phyloP scores from a whole-genome alignment of 2,329 filamentous ascomycete species.

The Botryotinia convoluta region DNA sequence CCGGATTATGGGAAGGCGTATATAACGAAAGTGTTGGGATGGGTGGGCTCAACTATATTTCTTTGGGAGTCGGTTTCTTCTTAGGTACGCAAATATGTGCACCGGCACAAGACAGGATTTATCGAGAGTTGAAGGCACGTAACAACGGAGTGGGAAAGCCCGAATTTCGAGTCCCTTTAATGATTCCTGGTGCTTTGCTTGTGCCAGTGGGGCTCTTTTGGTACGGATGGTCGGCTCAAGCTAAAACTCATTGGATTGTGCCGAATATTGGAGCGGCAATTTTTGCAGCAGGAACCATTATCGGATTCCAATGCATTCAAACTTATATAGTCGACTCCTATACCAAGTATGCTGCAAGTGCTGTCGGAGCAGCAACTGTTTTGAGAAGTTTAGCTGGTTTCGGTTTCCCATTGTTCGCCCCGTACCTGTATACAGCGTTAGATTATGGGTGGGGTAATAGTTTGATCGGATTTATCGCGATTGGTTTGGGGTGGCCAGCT shows the following conservation, averaged over 20 bases:
- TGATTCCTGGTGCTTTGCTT: constrained; percentile 52
- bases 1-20: constrained; percentile 52
- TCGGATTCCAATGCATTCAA: constrained; percentile 38
- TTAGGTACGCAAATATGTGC: constrained; percentile 40
- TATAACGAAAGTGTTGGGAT: constrained; percentile 58
- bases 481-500: constrained; percentile 50
- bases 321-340: constrained; percentile 56
- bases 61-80: constrained; percentile 45
- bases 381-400: constrained; percentile 35
- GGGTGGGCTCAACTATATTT: constrained; percentile 55
- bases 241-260: constrained; percentile 53
- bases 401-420: constrained; percentile 34
- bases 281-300: constrained; percentile 48
- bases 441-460: constrained; percentile 51
- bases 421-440: constrained; percentile 35
- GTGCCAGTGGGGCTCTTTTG: constrained; percentile 56
- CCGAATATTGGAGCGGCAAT: constrained; percentile 55
- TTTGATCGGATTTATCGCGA: constrained; percentile 48
- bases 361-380: constrained; percentile 42
- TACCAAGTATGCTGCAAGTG: constrained; percentile 39
- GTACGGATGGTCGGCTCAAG: constrained; percentile 57
- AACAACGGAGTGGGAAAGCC: constrained; percentile 43
- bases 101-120: constrained; percentile 38
- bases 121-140: constrained; percentile 30
- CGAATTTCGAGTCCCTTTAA: constrained; percentile 62